Evolutionary conservation across 306 rosid species (phyloP).

Genomic region (Rosa multiflora): DNA sequence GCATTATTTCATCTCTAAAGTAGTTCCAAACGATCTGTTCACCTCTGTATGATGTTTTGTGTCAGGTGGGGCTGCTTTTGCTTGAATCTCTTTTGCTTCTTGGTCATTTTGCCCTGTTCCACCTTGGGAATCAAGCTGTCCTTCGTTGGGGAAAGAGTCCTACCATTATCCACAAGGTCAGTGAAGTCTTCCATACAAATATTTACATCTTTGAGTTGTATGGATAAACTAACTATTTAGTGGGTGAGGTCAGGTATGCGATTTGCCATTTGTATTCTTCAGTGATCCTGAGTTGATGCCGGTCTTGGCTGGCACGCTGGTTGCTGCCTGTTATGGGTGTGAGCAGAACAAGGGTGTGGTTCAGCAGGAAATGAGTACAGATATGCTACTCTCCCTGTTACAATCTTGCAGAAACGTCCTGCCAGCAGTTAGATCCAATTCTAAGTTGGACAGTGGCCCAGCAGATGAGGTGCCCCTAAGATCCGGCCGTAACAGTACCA

Average conservation of each 20-base stretch:
- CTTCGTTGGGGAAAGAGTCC: conserved; percentile 98
- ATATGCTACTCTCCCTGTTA: conserved; percentile 86
- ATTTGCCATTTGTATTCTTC: conserved; percentile 92
- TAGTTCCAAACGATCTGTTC: not conserved
- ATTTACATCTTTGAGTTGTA: conserved; percentile 18
- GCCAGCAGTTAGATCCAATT: conserved; percentile 38
- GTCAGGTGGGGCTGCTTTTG: conserved; percentile 77
- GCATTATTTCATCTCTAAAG: conserved; percentile 9
- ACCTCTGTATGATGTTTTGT: conserved; percentile 11
- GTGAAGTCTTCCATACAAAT: conserved; percentile 22
- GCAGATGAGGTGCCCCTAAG: conserved; percentile 44
- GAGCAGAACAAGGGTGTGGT: conserved; percentile 90
- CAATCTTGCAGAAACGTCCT: conserved; percentile 65
- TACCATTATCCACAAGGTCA: conserved; percentile 92
- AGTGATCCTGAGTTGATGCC: conserved; percentile 99
- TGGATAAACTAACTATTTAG: conserved; percentile 39
- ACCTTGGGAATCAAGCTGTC: conserved; percentile 90
- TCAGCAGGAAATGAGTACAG: conserved; percentile 89
- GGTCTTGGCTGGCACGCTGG: conserved; percentile 77
- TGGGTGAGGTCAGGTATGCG: conserved; percentile 71
- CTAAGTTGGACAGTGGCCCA: conserved; percentile 43
- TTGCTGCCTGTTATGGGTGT: conserved; percentile 86
- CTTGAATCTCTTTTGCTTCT: conserved; percentile 85
- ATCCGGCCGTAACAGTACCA: conserved; percentile 51
- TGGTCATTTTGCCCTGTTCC: conserved; percentile 89